phyloP scores from a whole-genome alignment of 169 alveolate genomes.

The Perkinsus olseni region DNA sequence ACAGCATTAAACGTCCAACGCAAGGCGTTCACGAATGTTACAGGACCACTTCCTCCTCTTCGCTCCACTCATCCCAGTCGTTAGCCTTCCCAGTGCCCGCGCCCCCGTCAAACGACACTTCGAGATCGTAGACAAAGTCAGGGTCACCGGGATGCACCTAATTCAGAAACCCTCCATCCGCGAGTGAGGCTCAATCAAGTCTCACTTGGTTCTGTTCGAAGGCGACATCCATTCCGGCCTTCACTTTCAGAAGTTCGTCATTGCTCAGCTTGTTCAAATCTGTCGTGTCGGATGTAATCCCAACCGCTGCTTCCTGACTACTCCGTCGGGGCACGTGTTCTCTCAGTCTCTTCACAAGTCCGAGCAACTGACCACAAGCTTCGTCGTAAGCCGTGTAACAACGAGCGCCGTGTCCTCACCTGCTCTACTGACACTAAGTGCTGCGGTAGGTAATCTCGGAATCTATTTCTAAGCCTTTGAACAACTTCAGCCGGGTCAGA shows the following conservation, averaged over 20 bases:
- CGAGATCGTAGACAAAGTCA: neutral
- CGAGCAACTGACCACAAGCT: neutral
- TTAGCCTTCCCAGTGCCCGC: neutral
- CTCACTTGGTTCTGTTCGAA: neutral
- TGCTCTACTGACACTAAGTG: neutral
- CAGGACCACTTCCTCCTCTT: neutral
- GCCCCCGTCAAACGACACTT: neutral
- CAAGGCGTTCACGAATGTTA: neutral
- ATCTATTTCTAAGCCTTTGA: neutral
- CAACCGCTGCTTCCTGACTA: neutral
- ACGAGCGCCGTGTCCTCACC: neutral
- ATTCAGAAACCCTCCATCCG: neutral
- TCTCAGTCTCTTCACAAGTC: neutral
- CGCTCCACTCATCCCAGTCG: neutral
- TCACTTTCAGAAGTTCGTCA: neutral
- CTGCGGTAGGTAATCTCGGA: neutral
- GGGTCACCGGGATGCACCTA: neutral
- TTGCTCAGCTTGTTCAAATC: neutral
- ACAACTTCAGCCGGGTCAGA: neutral
- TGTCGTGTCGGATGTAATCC: neutral
- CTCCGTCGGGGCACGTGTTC: neutral
- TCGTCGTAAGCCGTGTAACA: no score
- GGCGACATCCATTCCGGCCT: neutral
- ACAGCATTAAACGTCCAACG: neutral
- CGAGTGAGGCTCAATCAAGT: neutral